A percentile compares a stretch with the other conserved stretches of the same genome.
These are phyloP conservation scores for Silene coronaria DNA, from an alignment of 179 eudicot genomes.

Conservation along the genomic window DNA sequence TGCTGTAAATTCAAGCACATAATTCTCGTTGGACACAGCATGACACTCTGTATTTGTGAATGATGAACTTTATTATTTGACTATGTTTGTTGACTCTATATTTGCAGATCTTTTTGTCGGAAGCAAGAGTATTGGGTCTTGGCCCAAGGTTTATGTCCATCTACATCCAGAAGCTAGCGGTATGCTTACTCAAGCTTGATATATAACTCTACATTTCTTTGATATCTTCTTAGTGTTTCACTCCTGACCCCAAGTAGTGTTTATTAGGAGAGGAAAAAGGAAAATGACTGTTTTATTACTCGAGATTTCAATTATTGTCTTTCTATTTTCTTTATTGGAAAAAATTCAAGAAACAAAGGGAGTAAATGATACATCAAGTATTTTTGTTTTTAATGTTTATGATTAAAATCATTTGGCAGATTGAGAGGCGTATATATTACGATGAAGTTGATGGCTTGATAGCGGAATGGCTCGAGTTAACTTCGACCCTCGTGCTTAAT, in stretches of 20 bases:
- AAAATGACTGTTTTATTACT: too few species aligned
- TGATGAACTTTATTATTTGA: background rate
- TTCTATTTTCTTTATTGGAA: background rate
- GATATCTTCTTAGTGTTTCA: too few species aligned
- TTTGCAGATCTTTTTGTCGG: slow-evolving; percentile 60
- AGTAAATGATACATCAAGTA: background rate
- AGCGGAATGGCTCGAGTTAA: slow-evolving; percentile 81
- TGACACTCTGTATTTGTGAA: too few species aligned
- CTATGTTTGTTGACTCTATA: background rate
- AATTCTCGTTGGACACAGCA: too few species aligned
- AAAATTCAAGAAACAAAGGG: background rate
- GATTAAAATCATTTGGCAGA: slow-evolving; percentile 32
- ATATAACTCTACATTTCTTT: background rate
- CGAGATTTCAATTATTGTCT: too few species aligned
- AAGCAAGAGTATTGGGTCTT: slow-evolving; percentile 81
- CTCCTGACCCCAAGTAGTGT: too few species aligned
- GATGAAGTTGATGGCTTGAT: slow-evolving; percentile 83
- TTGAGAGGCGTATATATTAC: slow-evolving; percentile 77
- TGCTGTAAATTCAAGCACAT: too few species aligned
- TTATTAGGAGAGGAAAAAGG: too few species aligned
- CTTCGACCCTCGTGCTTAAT: slow-evolving; percentile 64
- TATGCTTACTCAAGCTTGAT: slow-evolving; percentile 29
- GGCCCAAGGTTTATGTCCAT: slow-evolving; percentile 95
- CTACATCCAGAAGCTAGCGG: slow-evolving; percentile 71
- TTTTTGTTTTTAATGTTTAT: slow-evolving; percentile 10